A percentile compares a stretch with the other conserved stretches of the same genome.
These are phyloP conservation scores for Colletotrichum sp. DNA, from an alignment of 2,329 filamentous ascomycete genomes.

Conservation along the genomic window DNA sequence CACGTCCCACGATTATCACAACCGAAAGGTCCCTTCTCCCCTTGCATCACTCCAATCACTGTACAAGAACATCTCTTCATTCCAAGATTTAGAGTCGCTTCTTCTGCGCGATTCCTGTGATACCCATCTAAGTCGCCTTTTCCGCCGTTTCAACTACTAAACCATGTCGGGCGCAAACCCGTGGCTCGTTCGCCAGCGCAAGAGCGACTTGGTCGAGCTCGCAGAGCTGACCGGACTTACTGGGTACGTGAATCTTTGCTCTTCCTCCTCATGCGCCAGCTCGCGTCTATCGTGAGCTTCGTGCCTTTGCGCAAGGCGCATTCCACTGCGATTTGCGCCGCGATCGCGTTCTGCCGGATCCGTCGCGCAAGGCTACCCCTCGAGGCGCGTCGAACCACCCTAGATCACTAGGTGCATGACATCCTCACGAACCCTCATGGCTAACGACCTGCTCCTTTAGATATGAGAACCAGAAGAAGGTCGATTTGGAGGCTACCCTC, in stretches of 20 bases:
- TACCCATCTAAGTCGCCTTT: conserved; percentile 1
- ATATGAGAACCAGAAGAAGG: conserved; percentile 75
- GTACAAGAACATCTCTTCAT: not conserved
- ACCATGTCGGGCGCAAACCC: conserved; percentile 68
- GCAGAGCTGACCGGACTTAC: conserved; percentile 73
- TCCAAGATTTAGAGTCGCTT: conserved; percentile 1
- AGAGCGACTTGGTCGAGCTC: conserved; percentile 77
- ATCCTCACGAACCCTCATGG: conserved; percentile 19
- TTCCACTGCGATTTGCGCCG: not conserved
- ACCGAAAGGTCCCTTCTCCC: not conserved
- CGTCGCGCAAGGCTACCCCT: conserved; percentile 7
- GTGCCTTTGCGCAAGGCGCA: not conserved
- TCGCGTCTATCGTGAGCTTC: not conserved
- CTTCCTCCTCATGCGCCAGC: not conserved
- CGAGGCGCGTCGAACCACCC: conserved; percentile 20
- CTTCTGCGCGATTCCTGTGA: conserved; percentile 10
- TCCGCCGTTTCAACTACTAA: not conserved
- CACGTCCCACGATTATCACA: not conserved
- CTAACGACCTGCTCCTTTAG: conserved; percentile 45
- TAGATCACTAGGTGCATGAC: conserved; percentile 16
- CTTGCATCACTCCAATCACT: not conserved
- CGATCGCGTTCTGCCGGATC: conserved; percentile 17
- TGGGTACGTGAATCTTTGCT: conserved; percentile 62
- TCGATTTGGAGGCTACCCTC: conserved; percentile 77
- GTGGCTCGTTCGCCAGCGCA: conserved; percentile 83